Conservation (phyloP, 116 monocot species). For the Phalaenopsis hybrid region DNA sequence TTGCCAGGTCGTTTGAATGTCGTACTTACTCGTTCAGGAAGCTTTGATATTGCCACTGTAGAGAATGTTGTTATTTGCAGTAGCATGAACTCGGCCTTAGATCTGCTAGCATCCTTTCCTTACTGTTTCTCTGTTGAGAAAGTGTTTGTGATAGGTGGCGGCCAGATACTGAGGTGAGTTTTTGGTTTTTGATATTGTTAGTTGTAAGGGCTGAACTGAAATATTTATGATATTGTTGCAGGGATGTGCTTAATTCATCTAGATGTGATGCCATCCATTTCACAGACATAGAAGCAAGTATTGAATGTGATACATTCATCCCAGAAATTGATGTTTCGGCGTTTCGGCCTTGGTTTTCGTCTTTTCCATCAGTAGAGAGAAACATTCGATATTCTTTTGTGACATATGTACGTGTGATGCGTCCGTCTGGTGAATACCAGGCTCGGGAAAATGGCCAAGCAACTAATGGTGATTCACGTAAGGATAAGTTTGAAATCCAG, state of each 20-base stretch:
- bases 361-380: conserved; percentile 70
- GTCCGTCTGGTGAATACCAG: conserved; percentile 13
- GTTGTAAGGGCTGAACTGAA: not conserved
- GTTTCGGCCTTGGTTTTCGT: conserved; percentile 89
- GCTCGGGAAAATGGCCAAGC: conserved; percentile 30
- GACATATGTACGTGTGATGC: conserved; percentile 68
- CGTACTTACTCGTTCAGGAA: conserved; percentile 77
- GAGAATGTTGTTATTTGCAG: conserved; percentile 82
- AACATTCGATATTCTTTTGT: conserved; percentile 63
- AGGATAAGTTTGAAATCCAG: conserved; percentile 56
- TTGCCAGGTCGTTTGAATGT: conserved; percentile 82
- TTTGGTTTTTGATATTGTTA: conserved; percentile 6
- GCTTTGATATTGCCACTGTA: conserved; percentile 66
- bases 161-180: conserved; percentile 69
- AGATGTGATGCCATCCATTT: conserved; percentile 86
- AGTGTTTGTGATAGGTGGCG: conserved; percentile 93
- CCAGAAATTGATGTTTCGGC: conserved; percentile 57
- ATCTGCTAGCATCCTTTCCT: conserved; percentile 65
- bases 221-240: conserved; percentile 18
- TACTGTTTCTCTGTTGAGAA: conserved; percentile 82
- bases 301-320: conserved; percentile 91
- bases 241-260: conserved; percentile 73
- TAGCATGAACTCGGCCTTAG: conserved; percentile 72
- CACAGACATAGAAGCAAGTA: conserved; percentile 62
- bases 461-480: conserved; percentile 10